A percentile compares a stretch with the other conserved stretches of the same genome.
Evolutionary conservation across 2,329 filamentous ascomycete species (phyloP).

Genomic region (Ceratocystis variospora): DNA sequence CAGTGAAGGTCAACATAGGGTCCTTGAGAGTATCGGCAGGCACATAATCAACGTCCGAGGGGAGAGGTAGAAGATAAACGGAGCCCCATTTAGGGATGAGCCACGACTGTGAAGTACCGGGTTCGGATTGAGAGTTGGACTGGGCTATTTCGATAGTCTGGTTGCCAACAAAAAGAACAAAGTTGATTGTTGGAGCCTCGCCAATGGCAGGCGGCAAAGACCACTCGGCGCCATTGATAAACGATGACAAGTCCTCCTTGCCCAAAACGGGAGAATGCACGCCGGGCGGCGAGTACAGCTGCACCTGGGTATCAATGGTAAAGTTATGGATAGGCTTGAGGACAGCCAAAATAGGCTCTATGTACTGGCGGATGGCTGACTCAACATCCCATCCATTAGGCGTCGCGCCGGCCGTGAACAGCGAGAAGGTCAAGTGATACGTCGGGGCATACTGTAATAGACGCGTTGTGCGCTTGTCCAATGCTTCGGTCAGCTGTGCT

Average conservation of each 20-base stretch:
- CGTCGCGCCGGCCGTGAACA: conserved; percentile 66
- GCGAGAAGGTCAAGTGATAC: conserved; percentile 89
- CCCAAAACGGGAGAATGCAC: conserved; percentile 51
- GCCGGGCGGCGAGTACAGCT: conserved; percentile 71
- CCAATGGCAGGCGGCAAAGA: conserved; percentile 89
- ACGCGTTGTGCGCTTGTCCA: conserved; percentile 60
- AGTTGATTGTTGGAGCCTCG: conserved; percentile 85
- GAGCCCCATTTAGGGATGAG: conserved; percentile 91
- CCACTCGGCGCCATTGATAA: conserved; percentile 98
- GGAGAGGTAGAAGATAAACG: conserved; percentile 43
- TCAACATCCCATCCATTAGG: conserved; percentile 92
- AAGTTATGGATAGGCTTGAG: conserved; percentile 82
- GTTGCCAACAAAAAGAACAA: conserved; percentile 78
- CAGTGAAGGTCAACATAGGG: conserved; percentile 77
- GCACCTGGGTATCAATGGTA: conserved; percentile 89
- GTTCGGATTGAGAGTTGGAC: conserved; percentile 20
- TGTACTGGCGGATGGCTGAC: conserved; percentile 61
- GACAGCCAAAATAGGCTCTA: conserved; percentile 66
- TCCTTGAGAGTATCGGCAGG: conserved; percentile 54
- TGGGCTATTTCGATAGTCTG: conserved; percentile 48
- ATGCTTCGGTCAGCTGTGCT: conserved; percentile 40
- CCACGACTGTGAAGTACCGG: conserved; percentile 51
- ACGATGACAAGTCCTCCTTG: conserved; percentile 79
- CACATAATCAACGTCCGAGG: conserved; percentile 37
- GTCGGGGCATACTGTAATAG: conserved; percentile 85